Evolutionary conservation across 495 filamentous ascomycete genomes (phyloP), one percentile per base, ranked within the genome.

Genomic region (Daldinia vernicosa): DNA sequence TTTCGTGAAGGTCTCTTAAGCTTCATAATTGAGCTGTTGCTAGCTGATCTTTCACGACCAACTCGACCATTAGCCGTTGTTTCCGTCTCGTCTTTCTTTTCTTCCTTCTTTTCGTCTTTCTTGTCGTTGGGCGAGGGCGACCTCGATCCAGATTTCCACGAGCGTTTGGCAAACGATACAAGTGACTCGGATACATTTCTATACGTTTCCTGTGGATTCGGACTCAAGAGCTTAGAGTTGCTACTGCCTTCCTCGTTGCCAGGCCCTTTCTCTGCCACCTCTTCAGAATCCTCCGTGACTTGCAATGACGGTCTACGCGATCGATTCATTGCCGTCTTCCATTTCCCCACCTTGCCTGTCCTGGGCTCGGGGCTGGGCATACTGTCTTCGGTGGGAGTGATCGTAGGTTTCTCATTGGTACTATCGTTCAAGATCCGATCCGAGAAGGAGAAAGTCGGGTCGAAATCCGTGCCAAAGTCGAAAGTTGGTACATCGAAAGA

Each of bases 81-180:
- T 63, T 78, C 66, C 59, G 55, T 8, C 19, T 63, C 66, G 26
- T 76, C 73, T 12, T 53, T 53, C 14, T 37, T 32, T 6, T 56
- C 53, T 3, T 77, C 78, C 60, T 63, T 75, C 43, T 11, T 47
- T 19, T 47, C 43, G n/a, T 55, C 28, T 33, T 77, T 78, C 64
- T 63, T 75, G 32, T 50, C 28, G 26, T 74, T 80, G 39, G 90
- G 89, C 22, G 87, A 90, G 4, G 89, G 87, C 6, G 90, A 89
- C 51, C 87, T 82, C 33, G 89, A 89, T 9, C 85, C 80, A 8
- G 86, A 80, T 14, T 86, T 86, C 90, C 91, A 93, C 50, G 90
- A 89, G 74, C 87, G 87, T 67, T 86, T 86, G 12, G 90, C 88
- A 69, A 92, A 84, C 65, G 82, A 88, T 64, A 88, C 86, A 73